These are phyloP conservation scores for Aureococcus anophagefferens DNA, from an alignment of 108 stramenopile genomes.

Conservation along the genomic window DNA sequence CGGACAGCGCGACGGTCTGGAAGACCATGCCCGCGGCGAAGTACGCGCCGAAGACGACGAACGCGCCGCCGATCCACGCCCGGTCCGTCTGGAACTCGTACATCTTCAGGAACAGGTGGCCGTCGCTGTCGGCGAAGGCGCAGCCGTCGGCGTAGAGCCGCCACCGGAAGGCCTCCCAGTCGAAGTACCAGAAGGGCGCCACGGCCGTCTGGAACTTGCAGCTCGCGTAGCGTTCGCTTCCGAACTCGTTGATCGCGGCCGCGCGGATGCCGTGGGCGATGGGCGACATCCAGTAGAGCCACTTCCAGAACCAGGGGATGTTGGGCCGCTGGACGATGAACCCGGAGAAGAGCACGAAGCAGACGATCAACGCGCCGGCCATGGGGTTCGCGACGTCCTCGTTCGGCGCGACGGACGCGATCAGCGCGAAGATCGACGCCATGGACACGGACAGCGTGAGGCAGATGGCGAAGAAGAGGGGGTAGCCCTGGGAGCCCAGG, in stretches of 20 bases:
- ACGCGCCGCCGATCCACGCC: background rate
- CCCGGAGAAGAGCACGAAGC: constrained; percentile 43
- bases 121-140: background rate
- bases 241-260: constrained; percentile 4
- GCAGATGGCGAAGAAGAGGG: background rate
- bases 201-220: no score
- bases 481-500: constrained; percentile 14
- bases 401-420: constrained; percentile 28
- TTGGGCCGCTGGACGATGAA: constrained; percentile 30
- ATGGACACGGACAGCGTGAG: background rate
- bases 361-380: constrained; percentile 21
- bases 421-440: constrained; percentile 8
- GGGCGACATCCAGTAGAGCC: constrained; percentile 14
- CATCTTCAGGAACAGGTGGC: background rate
- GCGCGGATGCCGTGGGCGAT: constrained; percentile 4
- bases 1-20: background rate
- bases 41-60: background rate
- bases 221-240: background rate
- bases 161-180: no score
- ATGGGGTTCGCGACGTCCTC: constrained; percentile 28
- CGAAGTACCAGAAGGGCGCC: no score
- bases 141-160: no score
- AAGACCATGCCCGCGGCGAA: no score
- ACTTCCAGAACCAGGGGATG: constrained; percentile 3
- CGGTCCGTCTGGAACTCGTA: background rate